Percentiles rank a stretch among this genome's conserved stretches.
phyloP scores from a whole-genome alignment of 2,329 filamentous ascomycete genomes.

The Penicillium sp. region DNA sequence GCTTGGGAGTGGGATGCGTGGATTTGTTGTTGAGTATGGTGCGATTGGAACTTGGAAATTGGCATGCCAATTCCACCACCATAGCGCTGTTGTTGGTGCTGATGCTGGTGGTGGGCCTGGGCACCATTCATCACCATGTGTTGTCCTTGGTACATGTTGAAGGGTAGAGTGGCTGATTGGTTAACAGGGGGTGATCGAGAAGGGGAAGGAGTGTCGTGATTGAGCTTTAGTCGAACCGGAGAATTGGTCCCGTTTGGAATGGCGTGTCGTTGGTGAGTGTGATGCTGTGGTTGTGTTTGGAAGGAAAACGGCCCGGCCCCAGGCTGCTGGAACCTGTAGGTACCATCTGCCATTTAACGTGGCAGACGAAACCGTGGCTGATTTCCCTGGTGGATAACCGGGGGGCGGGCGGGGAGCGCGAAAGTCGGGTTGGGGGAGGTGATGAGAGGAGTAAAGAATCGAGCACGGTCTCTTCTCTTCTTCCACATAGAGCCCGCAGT shows the following conservation, averaged over 20 bases:
- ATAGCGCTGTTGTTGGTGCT: slow-evolving; percentile 32
- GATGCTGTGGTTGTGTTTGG: slow-evolving; percentile 44
- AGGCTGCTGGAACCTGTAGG: slow-evolving; percentile 56
- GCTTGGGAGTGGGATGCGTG: slow-evolving; percentile 45
- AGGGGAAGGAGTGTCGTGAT: slow-evolving; percentile 49
- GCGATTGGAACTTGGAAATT: slow-evolving; percentile 49
- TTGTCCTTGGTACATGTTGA: slow-evolving; percentile 51
- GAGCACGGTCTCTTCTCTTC: slow-evolving; percentile 49
- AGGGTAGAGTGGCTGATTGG: slow-evolving; percentile 43
- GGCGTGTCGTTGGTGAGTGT: slow-evolving; percentile 44
- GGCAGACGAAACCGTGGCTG: slow-evolving; percentile 47
- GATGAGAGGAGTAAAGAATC: slow-evolving; percentile 38
- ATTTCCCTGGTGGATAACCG: slow-evolving; percentile 30
- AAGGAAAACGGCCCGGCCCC: slow-evolving; percentile 53
- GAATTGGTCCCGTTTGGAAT: slow-evolving; percentile 48
- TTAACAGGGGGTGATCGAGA: slow-evolving; percentile 48
- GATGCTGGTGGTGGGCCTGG: slow-evolving; percentile 33
- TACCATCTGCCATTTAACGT: slow-evolving; percentile 57
- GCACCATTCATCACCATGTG: slow-evolving; percentile 53
- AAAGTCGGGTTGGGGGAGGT: slow-evolving; percentile 26
- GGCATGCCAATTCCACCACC: slow-evolving; percentile 38
- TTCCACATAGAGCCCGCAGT: slow-evolving; percentile 48
- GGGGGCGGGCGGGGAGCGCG: slow-evolving; percentile 25
- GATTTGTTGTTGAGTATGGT: slow-evolving; percentile 44
- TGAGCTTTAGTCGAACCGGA: slow-evolving; percentile 47